These are phyloP conservation scores for Aureobasidium pullulans DNA, from an alignment of 2,329 filamentous ascomycete species.

Conservation along the genomic window DNA sequence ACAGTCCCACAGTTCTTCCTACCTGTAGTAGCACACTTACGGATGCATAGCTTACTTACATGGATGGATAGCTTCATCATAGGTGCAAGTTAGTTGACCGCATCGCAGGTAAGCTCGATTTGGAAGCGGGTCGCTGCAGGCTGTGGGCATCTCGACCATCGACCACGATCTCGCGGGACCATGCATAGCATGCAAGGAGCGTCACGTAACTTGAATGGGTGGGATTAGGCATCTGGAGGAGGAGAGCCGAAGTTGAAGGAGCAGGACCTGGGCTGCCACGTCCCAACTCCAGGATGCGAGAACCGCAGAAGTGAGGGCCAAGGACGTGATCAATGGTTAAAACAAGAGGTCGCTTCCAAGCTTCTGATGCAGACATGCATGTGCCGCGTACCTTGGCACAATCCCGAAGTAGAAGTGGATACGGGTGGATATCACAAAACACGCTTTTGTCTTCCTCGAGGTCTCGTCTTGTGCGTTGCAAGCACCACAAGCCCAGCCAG, in stretches of 20 bases:
- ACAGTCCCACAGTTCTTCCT: neutral
- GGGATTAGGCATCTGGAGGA: constrained; percentile 3
- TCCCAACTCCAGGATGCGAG: neutral
- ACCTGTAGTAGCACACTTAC: constrained; percentile 1
- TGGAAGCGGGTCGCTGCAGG: constrained; percentile 5
- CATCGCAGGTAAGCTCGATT: neutral
- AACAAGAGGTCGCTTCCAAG: constrained; percentile 1
- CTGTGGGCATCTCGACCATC: neutral
- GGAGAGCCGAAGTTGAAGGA: constrained; percentile 9
- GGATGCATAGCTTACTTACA: constrained; percentile 3
- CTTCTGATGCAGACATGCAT: neutral
- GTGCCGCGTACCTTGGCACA: neutral
- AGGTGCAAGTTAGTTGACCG: neutral
- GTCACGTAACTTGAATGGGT: constrained; percentile 7
- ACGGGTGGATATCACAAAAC: neutral
- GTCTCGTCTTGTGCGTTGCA: neutral
- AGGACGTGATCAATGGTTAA: neutral
- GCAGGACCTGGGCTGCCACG: neutral
- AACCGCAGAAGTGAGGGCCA: neutral
- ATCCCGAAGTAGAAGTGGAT: constrained; percentile 3
- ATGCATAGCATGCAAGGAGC: constrained; percentile 7
- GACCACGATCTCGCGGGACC: neutral
- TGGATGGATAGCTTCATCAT: neutral
- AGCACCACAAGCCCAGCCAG: neutral
- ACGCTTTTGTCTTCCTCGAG: neutral